Evolutionary conservation across 2,329 filamentous ascomycete genomes (phyloP).

Genomic region (Colletotrichum scovillei): DNA sequence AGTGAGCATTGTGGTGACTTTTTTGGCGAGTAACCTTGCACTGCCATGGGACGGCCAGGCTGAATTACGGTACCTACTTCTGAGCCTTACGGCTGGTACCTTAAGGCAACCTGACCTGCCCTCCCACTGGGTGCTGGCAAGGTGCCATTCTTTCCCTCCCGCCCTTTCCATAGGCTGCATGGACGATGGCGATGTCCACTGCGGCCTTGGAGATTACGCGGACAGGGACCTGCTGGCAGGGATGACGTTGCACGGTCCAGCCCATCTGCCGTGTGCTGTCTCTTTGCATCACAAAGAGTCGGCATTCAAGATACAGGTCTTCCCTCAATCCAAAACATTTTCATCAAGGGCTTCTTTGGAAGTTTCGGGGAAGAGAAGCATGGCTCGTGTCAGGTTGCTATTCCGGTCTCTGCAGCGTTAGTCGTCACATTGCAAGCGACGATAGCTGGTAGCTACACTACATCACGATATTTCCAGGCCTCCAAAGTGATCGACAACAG

Average conservation of each 20-base stretch:
- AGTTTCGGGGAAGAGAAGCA: neutral
- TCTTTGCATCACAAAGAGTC: neutral
- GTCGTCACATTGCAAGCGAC: neutral
- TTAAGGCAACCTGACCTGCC: too few relatives aligned
- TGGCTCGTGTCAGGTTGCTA: neutral
- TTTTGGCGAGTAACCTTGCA: too few relatives aligned
- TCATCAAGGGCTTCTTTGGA: neutral
- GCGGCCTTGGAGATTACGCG: constrained; percentile 34
- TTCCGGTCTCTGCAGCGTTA: neutral
- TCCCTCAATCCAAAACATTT: neutral
- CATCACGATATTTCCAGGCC: neutral
- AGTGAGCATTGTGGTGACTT: neutral
- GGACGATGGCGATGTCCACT: constrained; percentile 19
- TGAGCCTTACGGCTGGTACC: constrained; percentile 4
- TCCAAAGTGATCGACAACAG: neutral
- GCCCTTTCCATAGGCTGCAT: neutral
- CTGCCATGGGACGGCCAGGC: neutral
- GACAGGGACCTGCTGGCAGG: constrained; percentile 30
- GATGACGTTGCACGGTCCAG: constrained; percentile 20
- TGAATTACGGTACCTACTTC: neutral
- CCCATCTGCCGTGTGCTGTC: neutral
- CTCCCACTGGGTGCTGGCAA: neutral
- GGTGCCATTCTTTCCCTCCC: neutral
- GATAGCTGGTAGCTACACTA: neutral
- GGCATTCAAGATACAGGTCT: neutral